Base-by-base conservation (phyloP, 768 basidiomycete genomes). In the Kwoniella pini region DNA sequence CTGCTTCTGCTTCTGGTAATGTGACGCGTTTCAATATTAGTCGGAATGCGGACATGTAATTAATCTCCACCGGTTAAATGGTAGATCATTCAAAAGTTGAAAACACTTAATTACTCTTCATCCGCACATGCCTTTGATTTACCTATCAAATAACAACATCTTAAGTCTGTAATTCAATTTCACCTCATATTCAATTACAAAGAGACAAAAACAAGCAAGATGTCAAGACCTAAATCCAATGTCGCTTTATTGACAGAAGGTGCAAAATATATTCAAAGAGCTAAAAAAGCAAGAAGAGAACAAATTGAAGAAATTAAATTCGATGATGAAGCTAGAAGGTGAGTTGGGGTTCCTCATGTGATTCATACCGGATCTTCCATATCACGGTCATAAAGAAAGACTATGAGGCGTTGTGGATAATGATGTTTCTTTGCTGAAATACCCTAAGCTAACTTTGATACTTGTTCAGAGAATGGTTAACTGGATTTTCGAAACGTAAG, bases 401-500 rank as follows among this genome's bases (percentile, higher is more conserved):
- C 2, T 24, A 24, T 46, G 44, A 24, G 17, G 26, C 22, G 24
- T 10, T 24, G 11, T 11, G 19, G 12, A 21, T n/a, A n/a, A n/a
- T n/a, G n/a, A n/a, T n/a, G n/a, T n/a, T n/a, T n/a, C n/a, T n/a
- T n/a, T n/a, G n/a, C n/a, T n/a, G n/a, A n/a, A n/a, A n/a, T n/a
- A n/a, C n/a, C n/a, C n/a, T n/a, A n/a, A n/a, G n/a, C n/a, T n/a
- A n/a, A n/a, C n/a, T n/a, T n/a, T n/a, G n/a, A n/a, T n/a, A n/a
- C 26, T 36, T 24, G 31, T 43, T 31, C 69, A 94, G 92, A 73
- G 88, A 94, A 60, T 96, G 89, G 79, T 80, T 96, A 74, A 94
- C 91, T 17, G 93, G 93, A 26, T 96, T 96, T 77, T 88, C 89
- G 77, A 94, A 94, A 79, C 86, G 93, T 69, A 96, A 95, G 79